Evolutionary conservation across 345 rosid species (phyloP).

Genomic region (Aquilaria sinensis): DNA sequence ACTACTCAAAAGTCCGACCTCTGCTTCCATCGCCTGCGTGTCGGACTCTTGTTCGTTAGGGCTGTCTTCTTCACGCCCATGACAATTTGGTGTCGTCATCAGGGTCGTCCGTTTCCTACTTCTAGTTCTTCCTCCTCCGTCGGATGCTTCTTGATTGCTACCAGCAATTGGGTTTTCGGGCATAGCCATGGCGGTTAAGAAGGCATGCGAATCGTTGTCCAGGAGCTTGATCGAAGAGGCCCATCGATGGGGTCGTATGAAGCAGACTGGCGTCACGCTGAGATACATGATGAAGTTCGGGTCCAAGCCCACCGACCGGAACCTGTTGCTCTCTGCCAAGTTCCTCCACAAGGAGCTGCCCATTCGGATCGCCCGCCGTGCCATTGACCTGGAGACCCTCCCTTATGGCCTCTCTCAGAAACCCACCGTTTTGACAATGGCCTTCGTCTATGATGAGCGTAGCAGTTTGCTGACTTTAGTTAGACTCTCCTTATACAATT

Average conservation of each 20-base stretch:
- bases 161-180: too few relatives aligned
- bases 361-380: constrained; percentile 77
- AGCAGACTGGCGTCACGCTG: constrained; percentile 84
- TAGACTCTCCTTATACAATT: too few relatives aligned
- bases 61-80: too few relatives aligned
- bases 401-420: constrained; percentile 80
- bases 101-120: too few relatives aligned
- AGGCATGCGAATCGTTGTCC: constrained; percentile 40
- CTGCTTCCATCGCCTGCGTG: too few relatives aligned
- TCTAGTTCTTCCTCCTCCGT: too few relatives aligned
- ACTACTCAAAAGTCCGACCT: too few relatives aligned
- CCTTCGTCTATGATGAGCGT: too few relatives aligned
- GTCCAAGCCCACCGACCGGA: constrained; percentile 54
- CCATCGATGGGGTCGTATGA: constrained; percentile 82
- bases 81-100: too few relatives aligned
- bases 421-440: constrained; percentile 39
- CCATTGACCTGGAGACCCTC: constrained; percentile 69
- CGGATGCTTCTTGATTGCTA: too few relatives aligned
- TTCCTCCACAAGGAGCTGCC: constrained; percentile 89
- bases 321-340: constrained; percentile 72
- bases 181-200: constrained; percentile 66
- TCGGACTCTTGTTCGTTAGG: too few relatives aligned
- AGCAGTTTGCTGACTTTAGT: too few relatives aligned
- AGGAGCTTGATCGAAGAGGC: constrained; percentile 72
- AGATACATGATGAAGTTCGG: constrained; percentile 98